Conservation (phyloP, 129 eudicot species). For the Apium graveolens region DNA sequence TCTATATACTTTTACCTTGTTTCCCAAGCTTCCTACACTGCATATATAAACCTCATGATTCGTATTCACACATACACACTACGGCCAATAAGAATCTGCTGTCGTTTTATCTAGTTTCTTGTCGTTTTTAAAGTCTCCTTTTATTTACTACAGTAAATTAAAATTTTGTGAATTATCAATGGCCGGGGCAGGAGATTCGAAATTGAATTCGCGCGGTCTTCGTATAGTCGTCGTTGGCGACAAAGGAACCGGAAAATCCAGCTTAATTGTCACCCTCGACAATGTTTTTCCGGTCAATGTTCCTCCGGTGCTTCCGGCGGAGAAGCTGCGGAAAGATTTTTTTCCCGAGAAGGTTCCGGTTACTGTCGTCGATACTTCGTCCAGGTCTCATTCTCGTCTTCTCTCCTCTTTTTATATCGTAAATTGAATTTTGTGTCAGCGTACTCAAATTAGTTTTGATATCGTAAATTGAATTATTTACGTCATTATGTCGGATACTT, state of each 20-base stretch:
- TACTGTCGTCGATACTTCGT: slow-evolving; percentile 80
- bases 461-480: not conserved
- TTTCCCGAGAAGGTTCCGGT: slow-evolving; percentile 77
- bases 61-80: not conserved
- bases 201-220: slow-evolving; percentile 28
- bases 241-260: slow-evolving; percentile 74
- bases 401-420: not conserved
- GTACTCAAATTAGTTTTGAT: no score
- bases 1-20: not conserved
- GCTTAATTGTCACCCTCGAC: slow-evolving; percentile 68
- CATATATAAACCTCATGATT: not conserved
- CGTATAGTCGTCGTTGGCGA: slow-evolving; percentile 93
- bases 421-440: not conserved
- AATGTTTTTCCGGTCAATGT: slow-evolving; percentile 58
- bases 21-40: not conserved
- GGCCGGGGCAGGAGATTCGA: slow-evolving; percentile 46
- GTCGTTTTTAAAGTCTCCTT: no score
- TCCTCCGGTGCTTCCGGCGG: slow-evolving; percentile 71
- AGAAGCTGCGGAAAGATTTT: slow-evolving; percentile 64
- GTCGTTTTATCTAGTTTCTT: no score
- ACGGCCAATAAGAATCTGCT: no score
- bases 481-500: not conserved
- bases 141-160: not conserved
- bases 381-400: slow-evolving; percentile 36
- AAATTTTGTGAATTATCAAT: not conserved